Conservation (phyloP, 495 filamentous ascomycete species). For the Diplogelasinospora grovesii region DNA sequence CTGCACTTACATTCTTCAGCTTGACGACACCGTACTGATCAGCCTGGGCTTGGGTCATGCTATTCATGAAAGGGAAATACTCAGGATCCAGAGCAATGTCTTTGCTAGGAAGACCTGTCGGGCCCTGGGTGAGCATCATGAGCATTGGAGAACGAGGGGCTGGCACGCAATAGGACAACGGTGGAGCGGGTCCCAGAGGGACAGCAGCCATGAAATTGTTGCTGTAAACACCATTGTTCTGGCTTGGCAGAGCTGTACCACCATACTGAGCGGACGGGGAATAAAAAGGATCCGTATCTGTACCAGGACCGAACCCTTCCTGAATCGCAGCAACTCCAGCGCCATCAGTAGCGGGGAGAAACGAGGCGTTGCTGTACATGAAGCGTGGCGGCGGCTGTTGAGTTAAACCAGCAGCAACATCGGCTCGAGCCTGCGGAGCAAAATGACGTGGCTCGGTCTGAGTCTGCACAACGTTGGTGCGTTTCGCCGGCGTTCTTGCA, state of each 20-base stretch:
- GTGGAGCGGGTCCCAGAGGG: slow-evolving; percentile 8
- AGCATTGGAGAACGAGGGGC: slow-evolving; percentile 23
- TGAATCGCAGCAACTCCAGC: too few species aligned
- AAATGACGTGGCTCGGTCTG: slow-evolving; percentile 23
- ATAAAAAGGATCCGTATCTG: too few species aligned
- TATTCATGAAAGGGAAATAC: slow-evolving; percentile 41
- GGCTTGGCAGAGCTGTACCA: too few species aligned
- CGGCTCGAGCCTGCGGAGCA: slow-evolving; percentile 8
- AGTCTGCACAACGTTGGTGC: too few species aligned
- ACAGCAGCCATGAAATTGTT: too few species aligned
- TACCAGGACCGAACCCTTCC: too few species aligned
- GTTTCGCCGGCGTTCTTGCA: too few species aligned
- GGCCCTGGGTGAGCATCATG: slow-evolving; percentile 19
- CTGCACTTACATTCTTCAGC: slow-evolving; percentile 33
- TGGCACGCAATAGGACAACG: too few species aligned
- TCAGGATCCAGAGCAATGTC: slow-evolving; percentile 21
- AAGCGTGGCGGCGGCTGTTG: slow-evolving; percentile 13
- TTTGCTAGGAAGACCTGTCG: slow-evolving; percentile 20
- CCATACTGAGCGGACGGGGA: too few species aligned
- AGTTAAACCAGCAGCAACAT: not conserved
- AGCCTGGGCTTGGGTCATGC: slow-evolving; percentile 9
- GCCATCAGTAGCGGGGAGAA: too few species aligned
- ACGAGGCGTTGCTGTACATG: too few species aligned
- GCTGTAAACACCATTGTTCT: too few species aligned
- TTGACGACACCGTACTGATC: slow-evolving; percentile 24